Evolutionary conservation across 1,284 basidiomycete genomes (phyloP).

Genomic region (Ganoderma sp.): DNA sequence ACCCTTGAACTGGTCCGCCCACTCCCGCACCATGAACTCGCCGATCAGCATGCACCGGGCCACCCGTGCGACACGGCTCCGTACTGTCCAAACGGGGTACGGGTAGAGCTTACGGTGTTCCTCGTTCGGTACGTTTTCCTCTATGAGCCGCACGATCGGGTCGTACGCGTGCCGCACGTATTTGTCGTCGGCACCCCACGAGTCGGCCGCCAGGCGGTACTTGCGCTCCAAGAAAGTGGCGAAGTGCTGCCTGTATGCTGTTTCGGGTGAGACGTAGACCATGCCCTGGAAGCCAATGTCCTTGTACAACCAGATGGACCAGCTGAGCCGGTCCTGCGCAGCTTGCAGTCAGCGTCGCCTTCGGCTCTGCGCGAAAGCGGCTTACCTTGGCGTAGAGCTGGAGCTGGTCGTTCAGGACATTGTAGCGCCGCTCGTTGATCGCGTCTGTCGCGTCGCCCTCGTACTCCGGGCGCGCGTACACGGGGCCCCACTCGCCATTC

Average conservation of each 20-base stretch:
- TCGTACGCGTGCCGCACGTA: slow-evolving; percentile 57
- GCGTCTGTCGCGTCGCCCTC: slow-evolving; percentile 62
- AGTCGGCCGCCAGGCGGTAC: slow-evolving; percentile 65
- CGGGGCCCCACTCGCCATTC: slow-evolving; percentile 81
- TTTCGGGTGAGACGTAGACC: slow-evolving; percentile 70
- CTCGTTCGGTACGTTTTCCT: slow-evolving; percentile 45
- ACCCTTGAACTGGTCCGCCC: slow-evolving; percentile 66
- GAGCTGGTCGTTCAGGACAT: slow-evolving; percentile 56
- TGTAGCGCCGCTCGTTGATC: slow-evolving; percentile 72
- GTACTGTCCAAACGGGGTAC: slow-evolving; percentile 56
- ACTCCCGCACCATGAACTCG: slow-evolving; percentile 69
- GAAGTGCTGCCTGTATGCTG: slow-evolving; percentile 73
- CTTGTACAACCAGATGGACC: slow-evolving; percentile 89
- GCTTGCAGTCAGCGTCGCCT: slow-evolving; percentile 6
- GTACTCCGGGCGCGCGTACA: slow-evolving; percentile 63
- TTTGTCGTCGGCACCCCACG: slow-evolving; percentile 66
- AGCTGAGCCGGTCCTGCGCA: slow-evolving; percentile 53
- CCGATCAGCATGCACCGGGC: slow-evolving; percentile 66
- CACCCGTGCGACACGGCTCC: slow-evolving; percentile 54
- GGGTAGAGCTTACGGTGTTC: slow-evolving; percentile 55
- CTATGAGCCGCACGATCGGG: slow-evolving; percentile 61
- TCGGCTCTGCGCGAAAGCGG: background rate
- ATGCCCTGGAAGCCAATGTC: slow-evolving; percentile 87
- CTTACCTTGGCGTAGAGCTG: slow-evolving; percentile 50
- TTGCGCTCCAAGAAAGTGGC: slow-evolving; percentile 67